These are phyloP conservation scores for Lasiodiplodia sp. DNA, from an alignment of 2,329 filamentous ascomycete genomes.

Conservation along the genomic window DNA sequence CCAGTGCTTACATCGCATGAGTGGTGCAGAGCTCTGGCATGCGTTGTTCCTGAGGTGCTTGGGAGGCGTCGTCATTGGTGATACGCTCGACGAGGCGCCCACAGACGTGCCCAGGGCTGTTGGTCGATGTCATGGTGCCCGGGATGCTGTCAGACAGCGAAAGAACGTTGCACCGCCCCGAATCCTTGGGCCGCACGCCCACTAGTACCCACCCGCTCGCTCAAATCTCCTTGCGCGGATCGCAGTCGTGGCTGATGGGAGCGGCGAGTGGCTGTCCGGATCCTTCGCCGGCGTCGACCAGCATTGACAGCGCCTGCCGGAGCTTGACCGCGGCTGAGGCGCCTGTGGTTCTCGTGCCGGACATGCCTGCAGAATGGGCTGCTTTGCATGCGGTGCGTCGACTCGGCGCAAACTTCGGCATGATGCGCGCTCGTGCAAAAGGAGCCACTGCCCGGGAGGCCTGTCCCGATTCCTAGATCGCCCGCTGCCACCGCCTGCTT, in stretches of 20 bases:
- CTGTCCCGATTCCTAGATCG: neutral
- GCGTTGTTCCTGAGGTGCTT: conserved; percentile 23
- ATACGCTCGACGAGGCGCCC: conserved; percentile 4
- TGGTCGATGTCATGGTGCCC: conserved; percentile 19
- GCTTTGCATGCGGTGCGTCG: conserved; percentile 1
- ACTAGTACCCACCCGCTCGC: neutral
- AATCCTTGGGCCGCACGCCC: conserved; percentile 12
- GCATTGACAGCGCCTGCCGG: neutral
- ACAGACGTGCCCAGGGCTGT: conserved; percentile 6
- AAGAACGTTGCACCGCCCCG: conserved; percentile 29
- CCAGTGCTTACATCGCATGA: conserved; percentile 22
- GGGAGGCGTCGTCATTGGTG: conserved; percentile 14
- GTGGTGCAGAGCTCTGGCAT: conserved; percentile 24
- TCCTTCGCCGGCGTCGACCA: neutral
- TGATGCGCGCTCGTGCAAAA: conserved; percentile 17
- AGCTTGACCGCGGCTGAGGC: neutral
- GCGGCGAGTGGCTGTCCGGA: conserved; percentile 11
- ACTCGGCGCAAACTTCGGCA: conserved; percentile 12
- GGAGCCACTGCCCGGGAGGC: neutral
- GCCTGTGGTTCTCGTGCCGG: conserved; percentile 11
- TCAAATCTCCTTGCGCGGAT: conserved; percentile 5
- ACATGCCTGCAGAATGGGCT: conserved; percentile 7
- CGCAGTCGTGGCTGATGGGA: conserved; percentile 14
- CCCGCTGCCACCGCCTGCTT: conserved; percentile 9
- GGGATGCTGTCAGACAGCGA: conserved; percentile 19